Evolutionary conservation across 805 yeast species (phyloP).

Genomic region (Candida yuanshanica): DNA sequence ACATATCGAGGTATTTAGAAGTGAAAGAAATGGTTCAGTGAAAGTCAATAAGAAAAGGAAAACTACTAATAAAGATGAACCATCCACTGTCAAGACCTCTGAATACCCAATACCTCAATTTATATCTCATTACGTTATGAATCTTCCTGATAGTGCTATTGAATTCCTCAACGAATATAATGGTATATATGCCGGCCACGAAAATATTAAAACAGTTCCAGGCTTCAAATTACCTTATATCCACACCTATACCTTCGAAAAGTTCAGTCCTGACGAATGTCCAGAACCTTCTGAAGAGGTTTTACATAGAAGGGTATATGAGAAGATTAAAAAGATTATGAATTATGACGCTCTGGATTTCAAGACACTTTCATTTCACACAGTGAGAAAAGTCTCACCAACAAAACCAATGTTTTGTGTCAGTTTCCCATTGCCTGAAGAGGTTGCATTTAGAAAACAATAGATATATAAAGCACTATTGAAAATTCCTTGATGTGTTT

Average conservation of each 20-base stretch:
- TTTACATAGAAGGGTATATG: conserved; percentile 58
- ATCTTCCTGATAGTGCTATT: conserved; percentile 89
- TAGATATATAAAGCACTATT: not conserved
- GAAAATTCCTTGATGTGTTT: no score
- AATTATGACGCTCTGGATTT: conserved; percentile 40
- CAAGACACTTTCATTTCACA: conserved; percentile 55
- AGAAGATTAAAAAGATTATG: conserved; percentile 41
- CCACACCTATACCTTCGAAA: conserved; percentile 91
- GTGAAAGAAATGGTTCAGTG: conserved; percentile 30
- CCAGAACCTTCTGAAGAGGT: conserved; percentile 66
- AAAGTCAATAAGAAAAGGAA: conserved; percentile 35
- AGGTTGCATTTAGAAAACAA: conserved; percentile 45
- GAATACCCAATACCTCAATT: conserved; percentile 43
- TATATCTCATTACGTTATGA: conserved; percentile 82
- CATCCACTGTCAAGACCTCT: conserved; percentile 9
- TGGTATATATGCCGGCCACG: conserved; percentile 54
- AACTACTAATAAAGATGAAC: conserved; percentile 24
- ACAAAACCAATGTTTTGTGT: conserved; percentile 95
- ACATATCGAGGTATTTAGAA: conserved; percentile 43
- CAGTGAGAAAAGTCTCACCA: conserved; percentile 93
- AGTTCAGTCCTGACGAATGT: conserved; percentile 65
- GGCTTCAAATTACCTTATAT: conserved; percentile 63
- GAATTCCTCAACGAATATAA: conserved; percentile 72
- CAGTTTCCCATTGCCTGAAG: conserved; percentile 65
- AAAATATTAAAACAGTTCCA: conserved; percentile 33